Evolutionary conservation across 2,329 filamentous ascomycete genomes (phyloP), one percentile per base, ranked within the genome.

Genomic region (Sphaerulina vaccinii): DNA sequence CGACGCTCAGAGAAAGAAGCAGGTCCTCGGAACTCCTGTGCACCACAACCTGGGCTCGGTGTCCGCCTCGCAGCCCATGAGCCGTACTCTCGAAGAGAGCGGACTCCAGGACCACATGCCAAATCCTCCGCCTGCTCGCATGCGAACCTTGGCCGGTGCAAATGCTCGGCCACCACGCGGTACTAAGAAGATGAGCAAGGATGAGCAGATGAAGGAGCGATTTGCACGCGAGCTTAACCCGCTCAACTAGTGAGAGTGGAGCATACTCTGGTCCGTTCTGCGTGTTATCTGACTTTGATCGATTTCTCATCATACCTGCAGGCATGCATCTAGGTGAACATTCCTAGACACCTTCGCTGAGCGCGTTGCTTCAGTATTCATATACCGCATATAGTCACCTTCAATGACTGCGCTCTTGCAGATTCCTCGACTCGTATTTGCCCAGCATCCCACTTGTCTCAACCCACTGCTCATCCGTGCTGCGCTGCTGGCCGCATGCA

Each of bases 201-300:
- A 43, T 24, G 52, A 61, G 35, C 45, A 61, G 51, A 57, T 60
- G 39, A 56, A 44, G 33, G 57, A 50, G 15, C 58, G 61, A 22
- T 67, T 67, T 45, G 36, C 51, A 8, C 60, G 59, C 18, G 64
- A 67, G 57, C 58, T 66, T 18, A 23, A 38, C 18, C 63, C 66
- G 57, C 58, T 66, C 18, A 23, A 38, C 7, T 16, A 22, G 33
- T 15, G 13, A 33, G 3, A 9, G 21, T 37, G n/a, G 5, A 16
- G 27, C 9, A 8, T 5, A 22, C 37, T 21, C 35, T 19, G 13
- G 5, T 1, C 18, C 9, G 18, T 19, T 2, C n/a, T 39, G 16
- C 13, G 15, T 21, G 19, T 19, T 13, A 21, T 11, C 16, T 10
- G 3, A 6, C 37, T 21, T 22, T 18, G 16, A 8, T 21, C 11